Evolutionary conservation across 2,329 filamentous ascomycete genomes (phyloP).

Genomic region (Aspergillus fructus): DNA sequence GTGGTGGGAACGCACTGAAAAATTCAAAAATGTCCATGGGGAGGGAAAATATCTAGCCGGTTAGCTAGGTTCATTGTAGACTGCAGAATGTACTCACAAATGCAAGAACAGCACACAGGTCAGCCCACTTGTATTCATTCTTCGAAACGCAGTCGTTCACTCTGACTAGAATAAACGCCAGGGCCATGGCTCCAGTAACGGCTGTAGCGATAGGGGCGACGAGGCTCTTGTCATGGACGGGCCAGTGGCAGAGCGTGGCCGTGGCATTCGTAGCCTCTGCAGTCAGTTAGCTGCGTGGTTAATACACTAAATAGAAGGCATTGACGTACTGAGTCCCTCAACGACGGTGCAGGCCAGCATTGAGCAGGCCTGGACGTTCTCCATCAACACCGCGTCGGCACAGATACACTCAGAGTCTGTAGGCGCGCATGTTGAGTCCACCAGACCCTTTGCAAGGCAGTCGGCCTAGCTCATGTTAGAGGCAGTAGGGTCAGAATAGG

Average conservation of each 20-base stretch:
- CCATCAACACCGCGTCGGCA: background rate
- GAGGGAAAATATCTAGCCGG: background rate
- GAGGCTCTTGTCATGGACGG: background rate
- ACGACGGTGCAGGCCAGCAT: background rate
- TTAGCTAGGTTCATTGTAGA: no score
- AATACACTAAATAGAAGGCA: background rate
- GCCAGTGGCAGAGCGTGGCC: background rate
- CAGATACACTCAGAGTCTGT: background rate
- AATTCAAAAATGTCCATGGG: constrained; percentile 1
- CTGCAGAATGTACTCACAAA: background rate
- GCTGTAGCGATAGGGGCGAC: background rate
- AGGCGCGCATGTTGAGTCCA: background rate
- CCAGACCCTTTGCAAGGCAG: background rate
- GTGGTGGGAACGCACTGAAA: background rate
- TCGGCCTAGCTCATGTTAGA: background rate
- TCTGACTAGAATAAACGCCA: background rate
- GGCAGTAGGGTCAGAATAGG: no score
- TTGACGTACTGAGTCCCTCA: background rate
- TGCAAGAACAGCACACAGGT: background rate
- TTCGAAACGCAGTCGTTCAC: background rate
- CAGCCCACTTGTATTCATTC: background rate
- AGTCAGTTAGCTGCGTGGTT: background rate
- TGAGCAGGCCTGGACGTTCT: background rate
- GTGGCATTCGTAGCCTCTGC: background rate
- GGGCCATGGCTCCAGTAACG: background rate